A percentile compares a stretch with the other conserved stretches of the same genome.
phyloP scores from a whole-genome alignment of 257 asterid genomes.

The Penstemon barbatus region DNA sequence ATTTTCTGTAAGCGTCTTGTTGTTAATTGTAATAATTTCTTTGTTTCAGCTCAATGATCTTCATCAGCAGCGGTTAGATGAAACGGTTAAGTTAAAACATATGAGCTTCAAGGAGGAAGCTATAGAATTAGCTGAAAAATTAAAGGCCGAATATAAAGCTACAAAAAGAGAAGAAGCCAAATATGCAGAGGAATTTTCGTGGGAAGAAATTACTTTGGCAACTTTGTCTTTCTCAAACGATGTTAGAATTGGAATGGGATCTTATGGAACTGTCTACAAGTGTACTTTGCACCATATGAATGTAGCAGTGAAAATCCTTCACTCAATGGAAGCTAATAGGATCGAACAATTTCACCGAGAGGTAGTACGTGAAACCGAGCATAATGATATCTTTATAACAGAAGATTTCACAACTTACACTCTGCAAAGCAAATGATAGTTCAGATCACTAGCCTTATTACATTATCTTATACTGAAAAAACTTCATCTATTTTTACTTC shows the following conservation, averaged over 20 bases:
- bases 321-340: constrained; percentile 37
- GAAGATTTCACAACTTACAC: too few relatives aligned
- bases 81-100: constrained; percentile 42
- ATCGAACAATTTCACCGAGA: constrained; percentile 60
- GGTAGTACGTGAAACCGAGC: constrained; percentile 42
- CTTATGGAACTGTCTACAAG: constrained; percentile 60
- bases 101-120: constrained; percentile 53
- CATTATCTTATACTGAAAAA: background rate
- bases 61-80: constrained; percentile 45
- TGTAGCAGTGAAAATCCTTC: constrained; percentile 61
- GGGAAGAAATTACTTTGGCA: constrained; percentile 57
- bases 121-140: constrained; percentile 42
- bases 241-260: constrained; percentile 57
- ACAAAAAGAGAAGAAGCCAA: constrained; percentile 50
- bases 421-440: too few relatives aligned
- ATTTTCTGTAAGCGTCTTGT: background rate
- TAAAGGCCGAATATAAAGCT: constrained; percentile 40
- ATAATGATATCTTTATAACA: background rate
- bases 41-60: constrained; percentile 47
- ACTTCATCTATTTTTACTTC: constrained; percentile 23
- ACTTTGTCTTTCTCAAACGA: constrained; percentile 48
- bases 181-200: constrained; percentile 43
- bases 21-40: background rate
- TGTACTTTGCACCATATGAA: constrained; percentile 50
- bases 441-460: background rate